These are phyloP conservation scores for Cyanodermella asteris DNA, from an alignment of 2,329 filamentous ascomycete genomes.

Conservation along the genomic window DNA sequence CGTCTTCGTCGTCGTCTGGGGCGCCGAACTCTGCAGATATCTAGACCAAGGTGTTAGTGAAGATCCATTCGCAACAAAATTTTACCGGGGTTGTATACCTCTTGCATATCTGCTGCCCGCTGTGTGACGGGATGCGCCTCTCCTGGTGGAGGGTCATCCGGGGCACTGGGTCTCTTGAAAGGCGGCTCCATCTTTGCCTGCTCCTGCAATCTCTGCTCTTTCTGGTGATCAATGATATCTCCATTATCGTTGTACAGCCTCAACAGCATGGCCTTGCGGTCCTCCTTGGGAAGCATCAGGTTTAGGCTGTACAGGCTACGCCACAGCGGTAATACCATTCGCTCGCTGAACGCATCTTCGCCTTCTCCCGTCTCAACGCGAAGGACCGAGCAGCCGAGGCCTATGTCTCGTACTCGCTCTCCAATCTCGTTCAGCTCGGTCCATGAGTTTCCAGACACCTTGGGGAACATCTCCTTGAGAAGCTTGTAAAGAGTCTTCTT, in stretches of 20 bases:
- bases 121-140: too few species aligned
- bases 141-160: too few species aligned
- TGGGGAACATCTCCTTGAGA: slow-evolving; percentile 91
- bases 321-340: slow-evolving; percentile 82
- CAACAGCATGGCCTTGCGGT: slow-evolving; percentile 76
- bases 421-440: slow-evolving; percentile 69
- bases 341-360: slow-evolving; percentile 43
- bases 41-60: too few species aligned
- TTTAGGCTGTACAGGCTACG: slow-evolving; percentile 81
- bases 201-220: slow-evolving; percentile 10
- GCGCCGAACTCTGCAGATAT: too few species aligned
- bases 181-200: slow-evolving; percentile 6
- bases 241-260: slow-evolving; percentile 78
- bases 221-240: slow-evolving; percentile 47
- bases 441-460: slow-evolving; percentile 54
- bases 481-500: slow-evolving; percentile 63
- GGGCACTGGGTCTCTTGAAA: too few species aligned
- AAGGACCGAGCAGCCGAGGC: slow-evolving; percentile 82
- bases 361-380: slow-evolving; percentile 53
- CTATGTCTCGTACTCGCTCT: slow-evolving; percentile 54
- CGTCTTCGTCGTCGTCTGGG: too few species aligned
- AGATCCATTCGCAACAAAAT: too few species aligned
- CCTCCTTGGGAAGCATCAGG: slow-evolving; percentile 95
- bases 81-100: too few species aligned
- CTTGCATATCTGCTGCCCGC: too few species aligned